A percentile compares a stretch with the other conserved stretches of the same genome.
phyloP scores from a whole-genome alignment of 2,329 filamentous ascomycete species.

The Coniella lustricola region DNA sequence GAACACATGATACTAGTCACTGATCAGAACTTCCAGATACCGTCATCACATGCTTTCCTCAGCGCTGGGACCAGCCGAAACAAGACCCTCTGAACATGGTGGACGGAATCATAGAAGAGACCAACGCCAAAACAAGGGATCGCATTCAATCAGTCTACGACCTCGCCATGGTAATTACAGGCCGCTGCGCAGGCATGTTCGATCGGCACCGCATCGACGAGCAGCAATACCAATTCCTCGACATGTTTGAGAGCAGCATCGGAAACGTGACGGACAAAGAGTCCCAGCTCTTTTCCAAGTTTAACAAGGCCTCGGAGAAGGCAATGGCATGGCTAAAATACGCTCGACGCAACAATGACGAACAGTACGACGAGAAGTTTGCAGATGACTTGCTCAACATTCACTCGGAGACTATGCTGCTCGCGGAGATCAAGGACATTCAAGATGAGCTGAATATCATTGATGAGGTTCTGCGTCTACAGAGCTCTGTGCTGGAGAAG shows the following conservation, averaged over 20 bases:
- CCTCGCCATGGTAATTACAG: constrained; percentile 54
- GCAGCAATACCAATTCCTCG: constrained; percentile 56
- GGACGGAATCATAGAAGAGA: constrained; percentile 56
- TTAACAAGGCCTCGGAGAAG: constrained; percentile 51
- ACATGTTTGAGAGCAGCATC: constrained; percentile 61
- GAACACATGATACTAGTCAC: background rate
- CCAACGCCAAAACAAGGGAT: constrained; percentile 55
- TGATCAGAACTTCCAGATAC: constrained; percentile 33
- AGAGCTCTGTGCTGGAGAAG: constrained; percentile 38
- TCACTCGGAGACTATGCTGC: constrained; percentile 50
- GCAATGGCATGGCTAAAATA: constrained; percentile 48
- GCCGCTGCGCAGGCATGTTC: constrained; percentile 53
- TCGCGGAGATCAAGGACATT: constrained; percentile 61
- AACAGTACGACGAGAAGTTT: constrained; percentile 27
- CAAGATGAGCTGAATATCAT: constrained; percentile 62
- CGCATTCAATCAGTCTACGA: constrained; percentile 56
- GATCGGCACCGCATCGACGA: constrained; percentile 51
- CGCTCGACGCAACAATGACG: constrained; percentile 23
- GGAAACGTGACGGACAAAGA: constrained; percentile 46
- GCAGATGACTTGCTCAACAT: constrained; percentile 54
- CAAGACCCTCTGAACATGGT: constrained; percentile 58
- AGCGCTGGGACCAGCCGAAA: constrained; percentile 52
- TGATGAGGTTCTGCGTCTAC: constrained; percentile 41
- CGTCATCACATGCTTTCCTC: constrained; percentile 52
- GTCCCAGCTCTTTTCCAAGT: constrained; percentile 51